Conservation (phyloP, 2,329 filamentous ascomycete genomes). For the Zasmidium citrigriseum region DNA sequence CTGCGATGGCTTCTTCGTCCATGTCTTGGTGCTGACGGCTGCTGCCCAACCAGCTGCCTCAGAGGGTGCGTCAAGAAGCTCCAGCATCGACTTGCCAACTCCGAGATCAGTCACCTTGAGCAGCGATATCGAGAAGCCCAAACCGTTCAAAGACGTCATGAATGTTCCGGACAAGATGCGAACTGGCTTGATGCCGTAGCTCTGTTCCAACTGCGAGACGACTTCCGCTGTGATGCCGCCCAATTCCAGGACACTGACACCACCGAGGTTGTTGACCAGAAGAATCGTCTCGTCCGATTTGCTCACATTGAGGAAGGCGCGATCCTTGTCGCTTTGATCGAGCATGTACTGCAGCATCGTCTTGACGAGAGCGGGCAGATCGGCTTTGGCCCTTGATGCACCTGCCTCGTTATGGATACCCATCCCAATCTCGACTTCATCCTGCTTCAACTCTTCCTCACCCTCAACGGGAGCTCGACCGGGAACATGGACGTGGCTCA, state of each 20-base stretch:
- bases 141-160: conserved; percentile 71
- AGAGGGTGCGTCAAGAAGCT: conserved; percentile 67
- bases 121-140: conserved; percentile 70
- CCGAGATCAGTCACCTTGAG: conserved; percentile 64
- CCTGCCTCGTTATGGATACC: conserved; percentile 67
- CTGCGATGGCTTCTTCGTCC: conserved; percentile 48
- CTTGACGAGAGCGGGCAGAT: conserved; percentile 48
- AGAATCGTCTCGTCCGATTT: conserved; percentile 65
- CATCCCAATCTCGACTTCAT: conserved; percentile 70
- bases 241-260: conserved; percentile 71
- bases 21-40: conserved; percentile 59
- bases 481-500: conserved; percentile 92
- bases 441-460: conserved; percentile 57
- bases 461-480: conserved; percentile 62
- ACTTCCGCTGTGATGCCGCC: conserved; percentile 72
- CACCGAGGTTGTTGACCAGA: conserved; percentile 74
- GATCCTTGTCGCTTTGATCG: conserved; percentile 64
- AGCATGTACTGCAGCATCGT: conserved; percentile 68
- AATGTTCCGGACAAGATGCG: conserved; percentile 67
- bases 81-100: conserved; percentile 62
- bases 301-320: conserved; percentile 67
- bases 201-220: conserved; percentile 58
- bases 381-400: conserved; percentile 43
- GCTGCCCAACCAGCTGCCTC: conserved; percentile 69
- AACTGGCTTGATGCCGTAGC: conserved; percentile 62